phyloP scores from a whole-genome alignment of 1,284 basidiomycete genomes.

The Puccinia novopanici region DNA sequence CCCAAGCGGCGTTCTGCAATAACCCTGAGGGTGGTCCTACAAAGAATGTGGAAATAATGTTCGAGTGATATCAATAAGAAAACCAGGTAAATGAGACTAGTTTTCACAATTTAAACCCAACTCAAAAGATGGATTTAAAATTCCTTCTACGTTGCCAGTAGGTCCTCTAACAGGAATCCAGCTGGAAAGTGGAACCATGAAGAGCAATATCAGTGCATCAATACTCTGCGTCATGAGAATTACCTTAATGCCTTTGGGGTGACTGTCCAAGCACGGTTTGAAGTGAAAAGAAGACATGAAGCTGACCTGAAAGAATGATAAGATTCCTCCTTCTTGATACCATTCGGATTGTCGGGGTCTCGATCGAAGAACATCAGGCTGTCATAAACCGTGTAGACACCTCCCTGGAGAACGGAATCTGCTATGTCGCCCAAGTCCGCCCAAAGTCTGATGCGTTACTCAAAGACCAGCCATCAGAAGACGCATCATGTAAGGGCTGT shows the following conservation, averaged over 20 bases:
- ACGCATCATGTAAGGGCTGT: not conserved
- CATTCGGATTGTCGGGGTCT: constrained; percentile 41
- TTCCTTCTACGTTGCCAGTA: constrained; percentile 47
- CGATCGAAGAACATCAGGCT: constrained; percentile 47
- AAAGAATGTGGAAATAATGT: not conserved
- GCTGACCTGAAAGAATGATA: constrained; percentile 47
- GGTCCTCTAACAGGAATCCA: constrained; percentile 50
- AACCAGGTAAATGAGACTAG: not conserved
- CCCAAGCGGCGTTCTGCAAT: constrained; percentile 43
- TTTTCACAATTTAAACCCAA: constrained; percentile 7
- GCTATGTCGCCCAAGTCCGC: constrained; percentile 37
- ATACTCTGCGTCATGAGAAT: not conserved
- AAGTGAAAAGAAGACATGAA: not conserved
- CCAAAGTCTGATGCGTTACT: constrained; percentile 29
- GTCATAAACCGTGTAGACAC: constrained; percentile 47
- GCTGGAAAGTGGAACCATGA: not conserved
- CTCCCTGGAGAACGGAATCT: constrained; percentile 39
- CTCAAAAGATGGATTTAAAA: constrained; percentile 51
- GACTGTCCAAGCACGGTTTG: not conserved
- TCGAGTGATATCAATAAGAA: constrained; percentile 13
- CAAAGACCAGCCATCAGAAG: not conserved
- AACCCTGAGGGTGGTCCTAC: constrained; percentile 42
- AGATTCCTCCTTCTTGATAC: constrained; percentile 44
- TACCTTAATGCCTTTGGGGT: not conserved
- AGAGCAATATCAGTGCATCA: not conserved